These are phyloP conservation scores for Botrytis fabae DNA, from an alignment of 2,329 filamentous ascomycete species.

Conservation along the genomic window DNA sequence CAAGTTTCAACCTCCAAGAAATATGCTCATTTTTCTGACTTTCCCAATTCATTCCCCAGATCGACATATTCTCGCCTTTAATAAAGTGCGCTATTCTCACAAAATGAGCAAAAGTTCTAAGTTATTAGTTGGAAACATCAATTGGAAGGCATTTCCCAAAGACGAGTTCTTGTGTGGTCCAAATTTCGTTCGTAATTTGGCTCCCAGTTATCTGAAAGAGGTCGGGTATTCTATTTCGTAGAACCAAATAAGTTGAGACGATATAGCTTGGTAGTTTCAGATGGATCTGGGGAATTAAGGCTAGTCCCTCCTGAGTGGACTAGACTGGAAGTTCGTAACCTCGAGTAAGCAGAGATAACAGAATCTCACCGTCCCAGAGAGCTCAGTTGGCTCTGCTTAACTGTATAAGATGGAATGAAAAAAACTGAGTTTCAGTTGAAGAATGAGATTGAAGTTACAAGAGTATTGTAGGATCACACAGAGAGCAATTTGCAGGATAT, in stretches of 20 bases:
- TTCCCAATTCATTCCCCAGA: neutral
- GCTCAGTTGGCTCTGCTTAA: neutral
- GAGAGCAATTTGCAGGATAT: neutral
- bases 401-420: neutral
- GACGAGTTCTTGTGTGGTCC: neutral
- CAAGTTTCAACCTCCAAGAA: too few relatives aligned
- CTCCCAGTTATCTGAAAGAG: neutral
- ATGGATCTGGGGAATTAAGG: neutral
- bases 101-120: neutral
- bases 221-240: accelerated
- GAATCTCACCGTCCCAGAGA: neutral
- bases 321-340: accelerated
- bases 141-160: accelerated
- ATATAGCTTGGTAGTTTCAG: neutral
- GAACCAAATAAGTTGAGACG: neutral
- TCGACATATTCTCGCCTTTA: accelerated
- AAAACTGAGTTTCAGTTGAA: neutral
- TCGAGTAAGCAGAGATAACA: neutral
- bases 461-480: neutral
- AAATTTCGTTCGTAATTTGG: neutral
- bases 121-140: neutral
- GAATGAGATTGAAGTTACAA: neutral
- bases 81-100: neutral
- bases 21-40: neutral
- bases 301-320: neutral